phyloP scores from a whole-genome alignment of 2,329 filamentous ascomycete species.

The Botryotinia narcissicola region DNA sequence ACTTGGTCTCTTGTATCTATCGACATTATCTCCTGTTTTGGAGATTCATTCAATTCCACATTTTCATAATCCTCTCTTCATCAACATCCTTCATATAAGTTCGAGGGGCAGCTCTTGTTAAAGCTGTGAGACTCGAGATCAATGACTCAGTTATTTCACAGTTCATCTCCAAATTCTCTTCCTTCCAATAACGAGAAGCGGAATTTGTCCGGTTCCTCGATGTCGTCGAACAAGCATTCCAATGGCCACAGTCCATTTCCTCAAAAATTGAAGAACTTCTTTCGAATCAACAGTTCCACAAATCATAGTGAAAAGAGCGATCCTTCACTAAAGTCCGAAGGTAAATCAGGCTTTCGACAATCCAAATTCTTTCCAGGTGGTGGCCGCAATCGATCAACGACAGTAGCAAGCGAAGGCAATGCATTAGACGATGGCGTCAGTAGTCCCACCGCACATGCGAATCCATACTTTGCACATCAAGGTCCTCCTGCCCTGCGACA shows the following conservation, averaged over 20 bases:
- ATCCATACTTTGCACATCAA: constrained; percentile 97
- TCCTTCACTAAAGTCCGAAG: constrained; percentile 37
- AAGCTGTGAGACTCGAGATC: constrained; percentile 29
- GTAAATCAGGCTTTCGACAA: constrained; percentile 64
- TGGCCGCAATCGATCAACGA: constrained; percentile 82
- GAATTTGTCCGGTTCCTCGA: constrained; percentile 37
- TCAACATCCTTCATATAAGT: constrained; percentile 3
- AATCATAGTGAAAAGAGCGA: constrained; percentile 42
- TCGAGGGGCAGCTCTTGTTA: constrained; percentile 35
- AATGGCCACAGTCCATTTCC: constrained; percentile 59
- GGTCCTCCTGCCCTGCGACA: constrained; percentile 90
- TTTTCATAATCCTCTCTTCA: background rate
- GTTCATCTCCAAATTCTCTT: constrained; percentile 30
- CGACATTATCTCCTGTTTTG: constrained; percentile 1
- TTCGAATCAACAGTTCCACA: constrained; percentile 59
- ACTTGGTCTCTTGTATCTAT: background rate
- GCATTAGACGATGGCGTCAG: constrained; percentile 84
- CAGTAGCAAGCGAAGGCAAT: constrained; percentile 90
- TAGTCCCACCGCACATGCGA: constrained; percentile 90
- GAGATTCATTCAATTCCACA: background rate
- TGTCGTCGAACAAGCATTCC: constrained; percentile 50
- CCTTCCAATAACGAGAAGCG: constrained; percentile 37
- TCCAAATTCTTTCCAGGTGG: constrained; percentile 87
- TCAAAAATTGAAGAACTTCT: constrained; percentile 69
- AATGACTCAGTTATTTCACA: constrained; percentile 38